A percentile compares a stretch with the other conserved stretches of the same genome.
These are phyloP conservation scores for Cryptococcus floricola DNA, from an alignment of 1,284 basidiomycete genomes.

Conservation along the genomic window DNA sequence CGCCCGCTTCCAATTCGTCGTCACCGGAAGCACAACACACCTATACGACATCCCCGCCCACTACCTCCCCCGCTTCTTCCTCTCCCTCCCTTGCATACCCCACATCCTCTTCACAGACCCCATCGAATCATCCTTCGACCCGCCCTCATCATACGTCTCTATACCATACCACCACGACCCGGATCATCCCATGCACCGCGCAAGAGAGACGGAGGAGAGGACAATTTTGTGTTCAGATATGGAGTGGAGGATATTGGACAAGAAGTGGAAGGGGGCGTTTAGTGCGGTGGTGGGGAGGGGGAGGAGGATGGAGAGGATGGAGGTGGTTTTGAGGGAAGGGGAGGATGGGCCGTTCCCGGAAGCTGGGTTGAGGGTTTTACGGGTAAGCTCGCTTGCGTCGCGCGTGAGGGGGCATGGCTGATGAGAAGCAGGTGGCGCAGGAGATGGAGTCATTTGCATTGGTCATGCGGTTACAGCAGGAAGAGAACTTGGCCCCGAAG, in stretches of 20 bases:
- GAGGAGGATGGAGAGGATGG: not conserved
- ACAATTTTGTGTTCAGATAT: not conserved
- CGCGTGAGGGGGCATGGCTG: no score
- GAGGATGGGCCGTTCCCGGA: constrained; percentile 4
- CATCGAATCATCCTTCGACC: not conserved
- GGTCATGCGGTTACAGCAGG: not conserved
- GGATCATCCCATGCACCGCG: no score
- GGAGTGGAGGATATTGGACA: not conserved
- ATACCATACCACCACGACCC: no score
- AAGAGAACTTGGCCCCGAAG: not conserved
- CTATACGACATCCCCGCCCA: constrained; percentile 5
- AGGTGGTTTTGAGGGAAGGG: not conserved
- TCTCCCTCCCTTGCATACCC: constrained; percentile 1
- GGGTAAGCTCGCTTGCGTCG: constrained; percentile 1
- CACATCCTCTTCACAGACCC: constrained; percentile 1
- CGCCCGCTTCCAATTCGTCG: constrained; percentile 9
- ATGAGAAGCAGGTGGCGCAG: constrained; percentile 4
- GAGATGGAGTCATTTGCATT: constrained; percentile 5
- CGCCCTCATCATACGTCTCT: not conserved
- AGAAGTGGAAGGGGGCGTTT: constrained; percentile 1
- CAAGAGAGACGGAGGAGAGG: not conserved
- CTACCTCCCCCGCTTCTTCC: constrained; percentile 13
- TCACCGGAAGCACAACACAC: not conserved
- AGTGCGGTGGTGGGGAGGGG: not conserved
- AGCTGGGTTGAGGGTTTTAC: not conserved